A percentile compares a stretch with the other conserved stretches of the same genome.
phyloP scores from a whole-genome alignment of 164 flowering plant species.

The Saururus chinensis region DNA sequence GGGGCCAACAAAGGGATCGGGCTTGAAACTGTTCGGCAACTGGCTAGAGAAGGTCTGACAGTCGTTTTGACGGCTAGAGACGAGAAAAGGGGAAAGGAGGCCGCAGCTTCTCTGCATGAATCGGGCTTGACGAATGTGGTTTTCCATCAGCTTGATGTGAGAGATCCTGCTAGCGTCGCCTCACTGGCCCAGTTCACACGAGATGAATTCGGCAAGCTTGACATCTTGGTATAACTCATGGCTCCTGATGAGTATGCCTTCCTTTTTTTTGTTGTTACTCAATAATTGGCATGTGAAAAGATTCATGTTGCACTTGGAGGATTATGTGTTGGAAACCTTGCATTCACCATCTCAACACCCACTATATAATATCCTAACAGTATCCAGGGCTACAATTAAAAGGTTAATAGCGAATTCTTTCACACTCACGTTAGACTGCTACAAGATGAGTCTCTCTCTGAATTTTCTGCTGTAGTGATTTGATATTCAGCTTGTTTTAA shows the following conservation, averaged over 20 bases:
- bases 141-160: conserved; percentile 59
- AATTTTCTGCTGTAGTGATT: too few relatives aligned
- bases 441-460: too few relatives aligned
- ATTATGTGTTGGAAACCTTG: too few relatives aligned
- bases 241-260: neutral
- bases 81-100: conserved; percentile 41
- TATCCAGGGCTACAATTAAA: too few relatives aligned
- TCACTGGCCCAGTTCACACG: conserved; percentile 32
- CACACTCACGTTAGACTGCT: too few relatives aligned
- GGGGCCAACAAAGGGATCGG: conserved; percentile 71
- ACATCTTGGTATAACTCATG: conserved; percentile 39
- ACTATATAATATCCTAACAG: too few relatives aligned
- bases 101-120: conserved; percentile 24
- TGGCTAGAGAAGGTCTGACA: conserved; percentile 28
- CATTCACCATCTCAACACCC: too few relatives aligned
- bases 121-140: conserved; percentile 31
- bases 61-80: conserved; percentile 51
- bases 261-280: neutral
- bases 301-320: too few relatives aligned
- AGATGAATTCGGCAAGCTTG: conserved; percentile 39
- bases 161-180: conserved; percentile 29
- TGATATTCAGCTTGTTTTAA: too few relatives aligned
- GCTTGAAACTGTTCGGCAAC: conserved; percentile 39
- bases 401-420: too few relatives aligned
- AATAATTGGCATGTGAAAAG: too few relatives aligned